A percentile compares a stretch with the other conserved stretches of the same genome.
Evolutionary conservation across 768 basidiomycete species (phyloP).

Genomic region (Kondoa subrosea): DNA sequence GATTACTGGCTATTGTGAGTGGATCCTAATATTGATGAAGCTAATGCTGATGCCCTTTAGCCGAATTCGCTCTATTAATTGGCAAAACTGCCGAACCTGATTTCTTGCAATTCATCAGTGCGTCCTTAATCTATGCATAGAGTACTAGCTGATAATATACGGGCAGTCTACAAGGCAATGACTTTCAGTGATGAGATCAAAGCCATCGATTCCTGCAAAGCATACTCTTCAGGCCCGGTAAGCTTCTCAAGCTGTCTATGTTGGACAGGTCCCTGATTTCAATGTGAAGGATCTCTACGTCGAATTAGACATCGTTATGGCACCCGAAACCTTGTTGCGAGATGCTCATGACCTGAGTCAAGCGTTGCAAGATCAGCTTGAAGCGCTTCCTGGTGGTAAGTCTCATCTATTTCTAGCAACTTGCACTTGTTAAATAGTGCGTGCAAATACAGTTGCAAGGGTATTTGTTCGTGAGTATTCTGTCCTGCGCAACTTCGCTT

Average conservation of each 20-base stretch:
- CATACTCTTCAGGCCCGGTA: constrained; percentile 53
- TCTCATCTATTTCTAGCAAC: constrained; percentile 21
- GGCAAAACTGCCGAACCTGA: constrained; percentile 84
- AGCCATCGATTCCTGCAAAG: constrained; percentile 76
- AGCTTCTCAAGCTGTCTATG: no score
- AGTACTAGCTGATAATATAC: no score
- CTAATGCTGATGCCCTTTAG: constrained; percentile 4
- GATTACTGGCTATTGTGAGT: constrained; percentile 59
- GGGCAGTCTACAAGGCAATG: constrained; percentile 79
- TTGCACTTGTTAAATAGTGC: not conserved
- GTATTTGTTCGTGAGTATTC: not conserved
- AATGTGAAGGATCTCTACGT: constrained; percentile 76
- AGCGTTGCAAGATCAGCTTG: constrained; percentile 33
- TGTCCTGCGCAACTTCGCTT: no score
- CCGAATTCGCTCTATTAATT: constrained; percentile 64
- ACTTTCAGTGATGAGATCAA: constrained; percentile 77
- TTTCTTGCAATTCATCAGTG: constrained; percentile 41
- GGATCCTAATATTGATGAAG: not conserved
- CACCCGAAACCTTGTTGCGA: constrained; percentile 70
- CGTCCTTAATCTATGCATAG: no score
- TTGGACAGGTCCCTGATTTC: no score
- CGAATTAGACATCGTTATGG: constrained; percentile 88
- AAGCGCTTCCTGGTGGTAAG: constrained; percentile 25
- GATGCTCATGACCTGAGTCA: constrained; percentile 35
- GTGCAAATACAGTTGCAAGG: constrained; percentile 20